phyloP scores from a whole-genome alignment of 345 rosid species.

The Eucalyptus dawsonii region DNA sequence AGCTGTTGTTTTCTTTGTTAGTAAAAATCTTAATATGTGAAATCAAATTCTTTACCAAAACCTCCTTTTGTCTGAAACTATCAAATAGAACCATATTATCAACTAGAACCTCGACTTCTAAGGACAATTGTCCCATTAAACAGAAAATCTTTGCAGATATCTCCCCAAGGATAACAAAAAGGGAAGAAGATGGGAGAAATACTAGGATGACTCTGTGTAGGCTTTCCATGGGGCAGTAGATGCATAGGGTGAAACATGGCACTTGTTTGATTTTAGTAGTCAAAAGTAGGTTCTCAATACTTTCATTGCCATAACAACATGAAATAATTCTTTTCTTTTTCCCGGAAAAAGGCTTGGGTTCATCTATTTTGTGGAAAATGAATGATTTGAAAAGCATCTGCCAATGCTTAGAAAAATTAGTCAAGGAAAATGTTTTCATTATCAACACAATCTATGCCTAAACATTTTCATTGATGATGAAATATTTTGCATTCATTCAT shows the following conservation, averaged over 20 bases:
- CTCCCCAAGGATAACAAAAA: neutral
- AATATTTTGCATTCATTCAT: neutral
- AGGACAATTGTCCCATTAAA: neutral
- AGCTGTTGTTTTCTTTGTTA: neutral
- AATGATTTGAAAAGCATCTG: neutral
- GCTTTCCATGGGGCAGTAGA: neutral
- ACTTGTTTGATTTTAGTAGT: neutral
- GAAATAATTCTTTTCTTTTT: neutral
- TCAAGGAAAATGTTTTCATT: neutral
- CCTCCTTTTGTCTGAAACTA: neutral
- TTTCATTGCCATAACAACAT: neutral
- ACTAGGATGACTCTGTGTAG: neutral
- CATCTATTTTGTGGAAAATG: neutral
- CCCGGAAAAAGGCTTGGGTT: neutral
- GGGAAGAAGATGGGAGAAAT: neutral
- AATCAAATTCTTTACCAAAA: neutral
- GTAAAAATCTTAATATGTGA: neutral
- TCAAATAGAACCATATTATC: neutral
- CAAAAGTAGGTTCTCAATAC: neutral
- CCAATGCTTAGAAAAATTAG: neutral
- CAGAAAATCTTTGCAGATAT: neutral
- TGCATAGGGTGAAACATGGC: neutral
- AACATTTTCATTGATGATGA: neutral
- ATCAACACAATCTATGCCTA: neutral
- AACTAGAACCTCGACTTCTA: neutral